Percentiles rank a stretch among this genome's conserved stretches.
These are phyloP conservation scores for Cinnamomum chago DNA, from an alignment of 164 flowering plant species.

Conservation along the genomic window DNA sequence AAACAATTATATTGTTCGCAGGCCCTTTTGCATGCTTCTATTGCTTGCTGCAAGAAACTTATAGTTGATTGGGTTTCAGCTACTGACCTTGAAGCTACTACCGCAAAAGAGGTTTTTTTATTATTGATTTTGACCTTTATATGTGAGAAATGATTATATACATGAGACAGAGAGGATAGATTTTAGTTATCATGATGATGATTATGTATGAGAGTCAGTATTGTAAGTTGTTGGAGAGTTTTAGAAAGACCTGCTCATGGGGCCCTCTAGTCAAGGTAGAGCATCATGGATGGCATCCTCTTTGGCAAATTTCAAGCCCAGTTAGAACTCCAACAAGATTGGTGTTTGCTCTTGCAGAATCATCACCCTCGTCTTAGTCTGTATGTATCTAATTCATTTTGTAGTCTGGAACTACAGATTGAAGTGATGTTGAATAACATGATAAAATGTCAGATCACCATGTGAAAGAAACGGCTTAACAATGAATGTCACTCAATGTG, in stretches of 20 bases:
- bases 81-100: slow-evolving; percentile 74
- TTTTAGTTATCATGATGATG: too few relatives aligned
- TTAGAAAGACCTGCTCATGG: too few relatives aligned
- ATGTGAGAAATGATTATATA: too few relatives aligned
- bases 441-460: background rate
- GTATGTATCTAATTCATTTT: too few relatives aligned
- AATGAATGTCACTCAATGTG: background rate
- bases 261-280: background rate
- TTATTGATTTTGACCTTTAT: background rate
- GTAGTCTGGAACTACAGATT: background rate
- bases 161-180: too few relatives aligned
- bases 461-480: background rate
- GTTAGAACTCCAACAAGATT: background rate
- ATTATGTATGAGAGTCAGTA: background rate
- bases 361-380: too few relatives aligned
- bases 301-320: background rate
- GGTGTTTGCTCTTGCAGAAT: background rate
- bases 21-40: slow-evolving; percentile 97
- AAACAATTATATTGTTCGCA: slow-evolving; percentile 19
- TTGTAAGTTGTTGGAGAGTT: background rate
- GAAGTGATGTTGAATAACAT: background rate
- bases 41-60: slow-evolving; percentile 64
- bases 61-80: slow-evolving; percentile 80
- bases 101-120: slow-evolving; percentile 49
- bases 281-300: background rate